Conservation (phyloP, 208 protist species). For the Leptomonas pyrrhocoris region DNA sequence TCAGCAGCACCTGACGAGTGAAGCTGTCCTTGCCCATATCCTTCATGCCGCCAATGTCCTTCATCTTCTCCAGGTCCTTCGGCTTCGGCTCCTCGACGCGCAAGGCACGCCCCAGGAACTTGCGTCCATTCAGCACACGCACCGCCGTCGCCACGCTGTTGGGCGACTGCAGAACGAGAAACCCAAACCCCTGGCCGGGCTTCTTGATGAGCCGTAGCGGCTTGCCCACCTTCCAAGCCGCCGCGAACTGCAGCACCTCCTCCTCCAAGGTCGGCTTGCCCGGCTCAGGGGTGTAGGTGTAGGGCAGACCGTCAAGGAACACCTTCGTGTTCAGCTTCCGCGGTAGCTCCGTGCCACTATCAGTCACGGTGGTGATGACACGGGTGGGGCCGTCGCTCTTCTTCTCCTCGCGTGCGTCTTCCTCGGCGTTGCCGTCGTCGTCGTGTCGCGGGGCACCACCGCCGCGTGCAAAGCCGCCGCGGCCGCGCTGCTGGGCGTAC, state of each 20-base stretch:
- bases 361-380: constrained; percentile 73
- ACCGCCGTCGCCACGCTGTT: constrained; percentile 87
- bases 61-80: constrained; percentile 52
- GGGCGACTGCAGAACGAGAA: constrained; percentile 85
- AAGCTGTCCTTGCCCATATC: constrained; percentile 81
- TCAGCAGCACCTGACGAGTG: constrained; percentile 84
- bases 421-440: constrained; percentile 1
- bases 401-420: background rate
- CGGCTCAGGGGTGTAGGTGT: constrained; percentile 58
- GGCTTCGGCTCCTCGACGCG: constrained; percentile 89
- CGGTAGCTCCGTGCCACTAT: constrained; percentile 78
- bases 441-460: background rate
- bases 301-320: constrained; percentile 91
- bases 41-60: constrained; percentile 42
- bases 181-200: constrained; percentile 89
- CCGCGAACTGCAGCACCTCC: constrained; percentile 81
- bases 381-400: constrained; percentile 19
- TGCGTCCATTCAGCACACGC: constrained; percentile 84
- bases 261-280: constrained; percentile 77
- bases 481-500: background rate
- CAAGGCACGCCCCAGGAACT: constrained; percentile 87
- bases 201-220: constrained; percentile 89
- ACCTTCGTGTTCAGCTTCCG: constrained; percentile 89
- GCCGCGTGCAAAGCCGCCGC: background rate
- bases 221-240: constrained; percentile 86